Percentiles rank a stretch among this genome's conserved stretches.
phyloP scores from a whole-genome alignment of 192 early-diverging fungal genomes.

The Chytriomyces sp. region DNA sequence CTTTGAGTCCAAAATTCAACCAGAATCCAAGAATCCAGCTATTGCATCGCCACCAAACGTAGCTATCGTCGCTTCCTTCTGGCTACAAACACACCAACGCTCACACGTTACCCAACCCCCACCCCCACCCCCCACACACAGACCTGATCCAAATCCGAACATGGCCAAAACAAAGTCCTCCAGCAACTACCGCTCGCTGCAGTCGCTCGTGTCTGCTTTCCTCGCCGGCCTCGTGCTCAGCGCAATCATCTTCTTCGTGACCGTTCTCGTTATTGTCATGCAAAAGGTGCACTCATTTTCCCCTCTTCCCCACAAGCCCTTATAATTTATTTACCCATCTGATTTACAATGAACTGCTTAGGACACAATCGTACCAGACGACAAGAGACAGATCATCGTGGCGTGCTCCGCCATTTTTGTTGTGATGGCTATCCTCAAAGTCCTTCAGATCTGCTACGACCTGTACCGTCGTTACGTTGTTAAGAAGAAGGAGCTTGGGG shows the following conservation, averaged over 20 bases:
- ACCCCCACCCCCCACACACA: too few relatives aligned
- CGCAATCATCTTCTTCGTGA: slow-evolving; percentile 6
- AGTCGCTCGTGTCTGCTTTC: not conserved
- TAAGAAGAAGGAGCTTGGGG: not conserved
- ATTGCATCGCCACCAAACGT: too few relatives aligned
- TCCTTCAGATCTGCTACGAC: not conserved
- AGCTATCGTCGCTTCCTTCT: too few relatives aligned
- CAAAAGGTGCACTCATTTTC: not conserved
- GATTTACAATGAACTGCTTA: too few relatives aligned
- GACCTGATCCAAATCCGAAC: too few relatives aligned
- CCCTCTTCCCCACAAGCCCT: too few relatives aligned
- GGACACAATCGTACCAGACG: not conserved
- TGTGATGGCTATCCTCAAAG: not conserved
- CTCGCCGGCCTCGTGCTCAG: slow-evolving; percentile 2
- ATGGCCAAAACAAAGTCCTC: not conserved
- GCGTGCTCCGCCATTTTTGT: slow-evolving; percentile 4
- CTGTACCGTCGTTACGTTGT: not conserved
- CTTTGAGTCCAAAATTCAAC: too few relatives aligned
- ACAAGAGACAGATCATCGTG: slow-evolving; percentile 6
- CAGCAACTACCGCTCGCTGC: slow-evolving; percentile 3
- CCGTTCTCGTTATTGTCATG: slow-evolving; percentile 2
- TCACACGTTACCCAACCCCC: too few relatives aligned
- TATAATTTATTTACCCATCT: too few relatives aligned
- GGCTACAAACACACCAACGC: too few relatives aligned
- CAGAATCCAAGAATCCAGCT: too few relatives aligned